Evolutionary conservation across 345 rosid species (phyloP).

Genomic region (Reutealis trisperma): DNA sequence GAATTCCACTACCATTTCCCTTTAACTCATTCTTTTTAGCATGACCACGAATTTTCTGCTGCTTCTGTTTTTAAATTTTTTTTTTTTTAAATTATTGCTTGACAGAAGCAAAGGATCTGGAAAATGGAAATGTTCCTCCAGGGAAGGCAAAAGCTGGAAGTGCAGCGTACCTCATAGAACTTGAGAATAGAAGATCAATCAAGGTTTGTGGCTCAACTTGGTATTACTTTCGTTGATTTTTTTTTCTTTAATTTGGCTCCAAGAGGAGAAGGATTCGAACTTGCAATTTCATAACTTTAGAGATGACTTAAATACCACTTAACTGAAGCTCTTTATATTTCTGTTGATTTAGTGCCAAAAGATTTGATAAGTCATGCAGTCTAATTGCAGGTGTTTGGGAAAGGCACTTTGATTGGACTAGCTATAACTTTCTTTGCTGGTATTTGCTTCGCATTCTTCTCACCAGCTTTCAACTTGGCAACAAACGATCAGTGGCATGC

Average conservation of each 20-base stretch:
- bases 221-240: not conserved
- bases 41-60: not conserved
- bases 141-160: conserved; percentile 59
- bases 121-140: conserved; percentile 29
- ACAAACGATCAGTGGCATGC: conserved; percentile 89
- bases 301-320: too few species aligned
- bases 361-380: too few species aligned
- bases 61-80: not conserved
- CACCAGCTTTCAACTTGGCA: conserved; percentile 88
- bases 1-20: not conserved
- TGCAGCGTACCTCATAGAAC: conserved; percentile 57
- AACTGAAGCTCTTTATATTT: too few species aligned
- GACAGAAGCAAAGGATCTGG: conserved; percentile 39
- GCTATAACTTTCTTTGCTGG: conserved; percentile 77
- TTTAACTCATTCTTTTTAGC: not conserved
- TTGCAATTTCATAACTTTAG: too few species aligned
- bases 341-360: too few species aligned
- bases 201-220: conserved; percentile 50
- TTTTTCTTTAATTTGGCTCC: not conserved
- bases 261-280: too few species aligned
- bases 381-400: conserved; percentile 66
- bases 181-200: conserved; percentile 74
- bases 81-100: not conserved
- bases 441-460: conserved; percentile 74
- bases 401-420: conserved; percentile 63